Evolutionary conservation across 208 protist genomes (phyloP).

Genomic region (Phytomonas sp.): DNA sequence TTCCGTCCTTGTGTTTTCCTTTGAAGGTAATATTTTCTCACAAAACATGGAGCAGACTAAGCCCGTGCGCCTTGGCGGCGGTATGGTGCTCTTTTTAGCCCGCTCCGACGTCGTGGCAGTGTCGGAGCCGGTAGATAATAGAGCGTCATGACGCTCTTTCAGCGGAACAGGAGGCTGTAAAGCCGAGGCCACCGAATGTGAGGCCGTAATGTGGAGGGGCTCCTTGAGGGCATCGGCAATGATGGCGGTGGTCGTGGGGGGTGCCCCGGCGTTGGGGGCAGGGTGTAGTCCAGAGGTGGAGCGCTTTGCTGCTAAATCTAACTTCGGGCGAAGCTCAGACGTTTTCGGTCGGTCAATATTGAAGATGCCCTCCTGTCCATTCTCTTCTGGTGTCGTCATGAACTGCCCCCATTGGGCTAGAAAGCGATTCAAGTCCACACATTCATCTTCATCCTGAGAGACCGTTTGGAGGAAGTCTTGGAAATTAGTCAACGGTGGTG

Average conservation of each 20-base stretch:
- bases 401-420: not conserved
- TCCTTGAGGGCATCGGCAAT: not conserved
- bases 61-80: not conserved
- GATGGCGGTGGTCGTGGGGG: too few relatives aligned
- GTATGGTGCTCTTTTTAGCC: not conserved
- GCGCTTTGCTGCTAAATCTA: not conserved
- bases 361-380: not conserved
- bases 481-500: not conserved
- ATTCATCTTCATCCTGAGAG: not conserved
- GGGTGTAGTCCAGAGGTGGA: not conserved
- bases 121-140: not conserved
- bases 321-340: not conserved
- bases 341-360: not conserved
- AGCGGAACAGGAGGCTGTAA: not conserved
- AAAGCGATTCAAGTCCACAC: not conserved
- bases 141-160: not conserved
- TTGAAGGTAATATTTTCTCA: not conserved
- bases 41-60: slow-evolving; percentile 3
- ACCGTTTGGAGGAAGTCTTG: not conserved
- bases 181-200: not conserved
- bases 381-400: not conserved
- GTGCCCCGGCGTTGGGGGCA: not conserved
- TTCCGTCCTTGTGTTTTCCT: not conserved
- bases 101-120: not conserved
- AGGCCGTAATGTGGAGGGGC: not conserved